Conservation (phyloP, 2,329 filamentous ascomycete species). For the Helicocarpus griseus region DNA sequence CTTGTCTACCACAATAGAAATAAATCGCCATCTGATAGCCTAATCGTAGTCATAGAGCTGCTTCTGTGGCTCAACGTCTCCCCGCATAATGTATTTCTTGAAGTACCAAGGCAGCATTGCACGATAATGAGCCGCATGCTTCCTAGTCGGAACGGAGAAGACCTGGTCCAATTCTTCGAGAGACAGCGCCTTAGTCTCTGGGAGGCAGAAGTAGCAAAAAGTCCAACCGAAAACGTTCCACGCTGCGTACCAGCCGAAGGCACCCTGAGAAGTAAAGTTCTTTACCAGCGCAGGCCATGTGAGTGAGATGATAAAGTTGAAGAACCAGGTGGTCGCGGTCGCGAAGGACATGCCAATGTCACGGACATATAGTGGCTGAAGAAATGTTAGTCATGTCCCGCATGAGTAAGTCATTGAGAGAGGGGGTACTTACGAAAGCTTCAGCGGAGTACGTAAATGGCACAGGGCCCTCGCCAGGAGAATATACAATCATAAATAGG, state of each 20-base stretch:
- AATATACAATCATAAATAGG: conserved; percentile 36
- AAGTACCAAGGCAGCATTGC: no score
- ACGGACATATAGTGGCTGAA: conserved; percentile 54
- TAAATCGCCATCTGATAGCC: no score
- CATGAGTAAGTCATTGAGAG: no score
- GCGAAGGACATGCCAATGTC: conserved; percentile 53
- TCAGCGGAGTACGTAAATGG: conserved; percentile 60
- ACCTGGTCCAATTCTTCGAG: conserved; percentile 44
- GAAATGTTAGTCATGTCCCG: no score
- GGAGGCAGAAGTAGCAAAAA: conserved; percentile 34
- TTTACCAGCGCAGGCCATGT: conserved; percentile 44
- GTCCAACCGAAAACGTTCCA: conserved; percentile 38
- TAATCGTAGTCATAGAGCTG: no score
- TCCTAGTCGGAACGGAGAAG: conserved; percentile 42
- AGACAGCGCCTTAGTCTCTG: conserved; percentile 33
- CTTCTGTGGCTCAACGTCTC: no score
- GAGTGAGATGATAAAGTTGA: conserved; percentile 45
- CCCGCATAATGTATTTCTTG: no score
- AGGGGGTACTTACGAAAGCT: no score
- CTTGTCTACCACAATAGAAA: no score
- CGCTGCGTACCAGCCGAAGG: conserved; percentile 42
- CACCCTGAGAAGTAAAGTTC: conserved; percentile 42
- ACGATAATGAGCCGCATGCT: no score
- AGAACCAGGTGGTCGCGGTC: conserved; percentile 54
- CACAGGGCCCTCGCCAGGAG: conserved; percentile 53